Conservation (phyloP, 768 basidiomycete genomes). For the Leccinum fibrillosum region DNA sequence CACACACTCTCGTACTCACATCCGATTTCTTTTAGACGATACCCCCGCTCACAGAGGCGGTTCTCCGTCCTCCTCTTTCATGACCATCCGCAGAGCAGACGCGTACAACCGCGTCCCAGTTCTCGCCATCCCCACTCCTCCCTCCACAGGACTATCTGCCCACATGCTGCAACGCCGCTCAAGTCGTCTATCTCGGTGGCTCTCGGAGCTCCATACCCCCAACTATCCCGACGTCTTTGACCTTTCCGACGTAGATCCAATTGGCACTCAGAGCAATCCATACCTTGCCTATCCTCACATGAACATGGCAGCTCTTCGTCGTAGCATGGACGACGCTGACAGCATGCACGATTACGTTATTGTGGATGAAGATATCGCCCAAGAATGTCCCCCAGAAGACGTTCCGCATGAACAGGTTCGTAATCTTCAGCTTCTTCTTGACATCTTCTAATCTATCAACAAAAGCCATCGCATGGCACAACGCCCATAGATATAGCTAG, state of each 20-base stretch:
- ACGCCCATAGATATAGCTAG: constrained; percentile 24
- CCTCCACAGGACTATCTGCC: neutral
- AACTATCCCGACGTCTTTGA: constrained; percentile 17
- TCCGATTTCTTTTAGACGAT: constrained; percentile 25
- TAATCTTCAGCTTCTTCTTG: constrained; percentile 22
- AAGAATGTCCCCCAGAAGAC: constrained; percentile 23
- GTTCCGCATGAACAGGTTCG: constrained; percentile 23
- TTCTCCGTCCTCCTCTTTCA: constrained; percentile 30
- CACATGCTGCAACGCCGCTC: constrained; percentile 33
- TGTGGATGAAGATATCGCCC: constrained; percentile 32
- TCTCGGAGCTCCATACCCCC: constrained; percentile 37
- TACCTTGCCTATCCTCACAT: constrained; percentile 42
- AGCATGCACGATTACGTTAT: constrained; percentile 41
- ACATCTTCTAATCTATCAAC: constrained; percentile 15
- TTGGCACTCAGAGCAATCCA: constrained; percentile 34
- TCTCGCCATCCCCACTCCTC: constrained; percentile 8
- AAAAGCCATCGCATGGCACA: constrained; percentile 23
- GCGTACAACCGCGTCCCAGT: constrained; percentile 18
- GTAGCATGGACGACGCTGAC: constrained; percentile 31
- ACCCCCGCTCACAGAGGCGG: constrained; percentile 7
- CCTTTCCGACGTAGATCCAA: constrained; percentile 21
- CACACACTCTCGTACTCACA: constrained; percentile 35
- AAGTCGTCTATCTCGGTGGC: constrained; percentile 43
- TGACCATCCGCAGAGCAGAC: constrained; percentile 26
- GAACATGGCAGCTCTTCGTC: constrained; percentile 27